Evolutionary conservation across 768 basidiomycete species (phyloP), one percentile per base, ranked within the genome.

Genomic region (Hortiboletus campestris): DNA sequence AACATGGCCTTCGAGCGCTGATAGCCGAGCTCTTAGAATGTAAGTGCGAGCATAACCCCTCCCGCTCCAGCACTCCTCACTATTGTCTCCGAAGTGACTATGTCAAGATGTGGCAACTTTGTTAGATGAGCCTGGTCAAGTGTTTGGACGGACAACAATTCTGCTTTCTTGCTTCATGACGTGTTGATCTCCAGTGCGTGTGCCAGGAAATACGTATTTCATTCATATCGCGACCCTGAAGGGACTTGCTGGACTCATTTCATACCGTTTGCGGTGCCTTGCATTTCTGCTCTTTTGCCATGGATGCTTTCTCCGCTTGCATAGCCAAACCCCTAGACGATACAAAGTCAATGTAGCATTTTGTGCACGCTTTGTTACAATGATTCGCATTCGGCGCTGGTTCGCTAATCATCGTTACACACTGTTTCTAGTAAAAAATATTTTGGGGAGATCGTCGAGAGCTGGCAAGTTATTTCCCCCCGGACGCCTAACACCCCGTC

Each of bases 11-110:
- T 68, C 76, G 7, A 79, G 76, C 47, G 76, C 82, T 11, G 78
- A 82, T 55, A 78, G 83, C 47, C 77, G 87, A 31, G 85, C 86
- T 2, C 81, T 94, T 74, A 79, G 86, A 41, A 80, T 94, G 84
- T 88, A 66, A 51, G 68, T 57, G 1, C 8, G 6, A 3, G 10
- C 29, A 17, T 7, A 4, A 0, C 20, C 16, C n/a, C 7, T 28
- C n/a, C 8, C 12, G n/a, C 28, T 9, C 14, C 29, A 5, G n/a
- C 4, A 42, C 13, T n/a, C 25, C 51, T 58, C 5, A 60, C 6
- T 1, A 1, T 42, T 22, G 28, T 29, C 29, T 43, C 13, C 10
- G n/a, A 25, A 70, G 68, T 7, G 70, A 70, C 49, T 70, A 70
- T 13, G 69, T 72, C 47, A 70, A 72, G 56, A 70, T 70, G 69